Percentiles rank a stretch among this genome's conserved stretches.
These are phyloP conservation scores for Capronia americana DNA, from an alignment of 2,329 filamentous ascomycete species.

Conservation along the genomic window DNA sequence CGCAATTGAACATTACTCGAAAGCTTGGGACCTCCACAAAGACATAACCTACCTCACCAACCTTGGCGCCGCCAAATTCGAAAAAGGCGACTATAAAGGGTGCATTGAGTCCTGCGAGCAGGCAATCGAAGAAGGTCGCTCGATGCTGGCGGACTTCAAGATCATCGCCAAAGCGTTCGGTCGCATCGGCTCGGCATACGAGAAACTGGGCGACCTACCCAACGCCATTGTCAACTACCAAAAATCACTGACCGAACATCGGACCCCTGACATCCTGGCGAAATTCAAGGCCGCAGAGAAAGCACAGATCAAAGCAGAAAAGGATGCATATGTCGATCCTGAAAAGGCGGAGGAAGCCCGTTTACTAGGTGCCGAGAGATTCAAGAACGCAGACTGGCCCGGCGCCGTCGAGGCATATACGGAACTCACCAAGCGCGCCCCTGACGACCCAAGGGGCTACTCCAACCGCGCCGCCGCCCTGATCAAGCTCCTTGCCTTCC, in stretches of 20 bases:
- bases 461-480: conserved; percentile 97
- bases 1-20: conserved; percentile 91
- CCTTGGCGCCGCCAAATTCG: conserved; percentile 88
- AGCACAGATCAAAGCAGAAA: conserved; percentile 76
- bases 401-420: conserved; percentile 91
- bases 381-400: conserved; percentile 96
- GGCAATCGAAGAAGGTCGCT: conserved; percentile 87
- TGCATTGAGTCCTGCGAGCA: conserved; percentile 85
- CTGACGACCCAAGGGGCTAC: conserved; percentile 90
- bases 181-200: conserved; percentile 90
- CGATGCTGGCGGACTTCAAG: conserved; percentile 95
- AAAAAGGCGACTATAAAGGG: conserved; percentile 92
- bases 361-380: conserved; percentile 92
- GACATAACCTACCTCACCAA: conserved; percentile 99
- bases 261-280: conserved; percentile 88
- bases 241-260: conserved; percentile 93
- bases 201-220: conserved; percentile 81
- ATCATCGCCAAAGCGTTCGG: conserved; percentile 90
- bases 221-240: conserved; percentile 89
- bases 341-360: conserved; percentile 94
- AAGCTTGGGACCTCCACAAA: conserved; percentile 93
- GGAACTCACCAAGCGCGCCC: conserved; percentile 96
- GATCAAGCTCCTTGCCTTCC: conserved; percentile 95
- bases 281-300: conserved; percentile 94
- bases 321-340: conserved; percentile 83